Evolutionary conservation across 345 rosid species (phyloP).

Genomic region (Diplotaxis tenuifolia): DNA sequence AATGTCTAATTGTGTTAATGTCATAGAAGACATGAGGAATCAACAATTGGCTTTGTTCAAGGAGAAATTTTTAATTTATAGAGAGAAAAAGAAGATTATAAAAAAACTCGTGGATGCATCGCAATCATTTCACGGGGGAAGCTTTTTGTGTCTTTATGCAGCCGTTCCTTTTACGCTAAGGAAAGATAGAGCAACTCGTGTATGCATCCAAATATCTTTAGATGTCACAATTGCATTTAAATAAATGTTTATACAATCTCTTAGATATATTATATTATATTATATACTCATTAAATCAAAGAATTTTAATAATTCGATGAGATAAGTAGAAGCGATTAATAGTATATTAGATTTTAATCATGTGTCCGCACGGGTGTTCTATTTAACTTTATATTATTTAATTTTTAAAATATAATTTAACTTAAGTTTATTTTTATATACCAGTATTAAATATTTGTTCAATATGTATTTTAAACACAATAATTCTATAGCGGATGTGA

Average conservation of each 20-base stretch:
- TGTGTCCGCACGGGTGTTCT: too few relatives aligned
- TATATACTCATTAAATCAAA: neutral
- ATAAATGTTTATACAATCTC: neutral
- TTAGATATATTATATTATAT: neutral
- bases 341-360: too few relatives aligned
- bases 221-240: neutral
- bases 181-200: constrained; percentile 35
- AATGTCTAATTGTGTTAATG: neutral
- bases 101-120: constrained; percentile 27
- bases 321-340: neutral
- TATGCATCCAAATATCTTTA: constrained; percentile 33
- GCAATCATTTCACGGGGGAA: constrained; percentile 32
- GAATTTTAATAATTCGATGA: neutral
- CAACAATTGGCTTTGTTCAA: constrained; percentile 11
- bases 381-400: too few relatives aligned
- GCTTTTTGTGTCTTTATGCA: constrained; percentile 37
- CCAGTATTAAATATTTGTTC: too few relatives aligned
- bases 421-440: too few relatives aligned
- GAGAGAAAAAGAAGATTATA: constrained; percentile 6
- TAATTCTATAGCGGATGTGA: too few relatives aligned
- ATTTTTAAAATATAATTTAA: too few relatives aligned
- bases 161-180: constrained; percentile 38
- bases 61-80: neutral
- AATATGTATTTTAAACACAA: too few relatives aligned
- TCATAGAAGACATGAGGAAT: neutral